Base-by-base conservation (phyloP, 192 early-diverging fungal species). In the Spizellomyces punctatus region DNA sequence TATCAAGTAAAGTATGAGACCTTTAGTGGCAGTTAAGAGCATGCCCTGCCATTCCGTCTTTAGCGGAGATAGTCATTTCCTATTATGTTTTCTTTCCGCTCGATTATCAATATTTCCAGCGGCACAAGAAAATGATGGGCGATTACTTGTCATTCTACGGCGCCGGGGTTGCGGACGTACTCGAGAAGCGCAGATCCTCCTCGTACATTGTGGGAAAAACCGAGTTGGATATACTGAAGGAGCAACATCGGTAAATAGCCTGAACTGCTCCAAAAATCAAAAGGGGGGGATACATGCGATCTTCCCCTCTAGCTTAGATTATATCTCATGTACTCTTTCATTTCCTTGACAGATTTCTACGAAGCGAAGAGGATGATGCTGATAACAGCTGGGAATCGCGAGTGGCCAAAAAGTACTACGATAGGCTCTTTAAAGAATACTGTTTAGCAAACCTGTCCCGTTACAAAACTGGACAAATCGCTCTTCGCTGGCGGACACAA, bases 381-480 rank as follows among this genome's bases (percentile, higher is more conserved):
- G 77, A 75, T 5, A 62, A 76, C 57, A 61, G 77, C 2, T 95
- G 92, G 92, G 92, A 92, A 61, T 71, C 89, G 58, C 76, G 92
- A 6, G 63, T 94, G 14, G 92, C 93, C 17, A 91, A 92, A 72
- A 91, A 92, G 64, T 94, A 95, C 70, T 93, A 95, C 67, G 90
- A 92, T 68, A 85, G 84, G 72, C 85, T 95, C 3, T 95, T 93
- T 75, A 94, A 93, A 58, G 93, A 95, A 67, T 95, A 91, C 72
- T 87, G 88, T 6, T 76, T 95, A 6, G 86, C 86, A 9, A 87
- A 95, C 48, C 76, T 95, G 41, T 82, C 79, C 21, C 80, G 84
- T 55, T 93, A 91, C 78, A 92, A 91, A 66, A 79, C 90, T 58
- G 88, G 88, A 3, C 82, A 85, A 58, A 86, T 93, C 62, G 91